Evolutionary conservation across 352 stramenopile species (phyloP).

Genomic region (Phytophthora colocasiae): DNA sequence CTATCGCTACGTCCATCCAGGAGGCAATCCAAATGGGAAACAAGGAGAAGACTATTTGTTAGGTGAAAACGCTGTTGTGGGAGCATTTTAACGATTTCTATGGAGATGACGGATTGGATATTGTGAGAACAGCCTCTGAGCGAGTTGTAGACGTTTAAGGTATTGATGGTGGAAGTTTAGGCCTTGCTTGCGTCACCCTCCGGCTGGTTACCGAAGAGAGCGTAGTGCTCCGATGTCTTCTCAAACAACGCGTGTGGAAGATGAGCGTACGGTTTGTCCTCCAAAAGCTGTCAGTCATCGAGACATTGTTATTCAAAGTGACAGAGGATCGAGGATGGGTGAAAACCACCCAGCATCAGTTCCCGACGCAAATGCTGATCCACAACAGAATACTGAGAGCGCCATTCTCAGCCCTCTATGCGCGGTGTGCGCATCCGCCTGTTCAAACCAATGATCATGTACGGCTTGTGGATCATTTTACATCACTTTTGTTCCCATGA

Average conservation of each 20-base stretch:
- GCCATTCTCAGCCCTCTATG: not conserved
- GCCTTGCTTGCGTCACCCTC: no score
- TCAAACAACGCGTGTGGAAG: no score
- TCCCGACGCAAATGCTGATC: not conserved
- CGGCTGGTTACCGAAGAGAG: no score
- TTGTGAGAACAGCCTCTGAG: not conserved
- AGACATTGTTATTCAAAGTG: no score
- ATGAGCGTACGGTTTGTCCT: no score
- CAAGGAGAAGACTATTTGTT: conserved; percentile 3
- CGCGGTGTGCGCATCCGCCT: not conserved
- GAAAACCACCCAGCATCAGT: not conserved
- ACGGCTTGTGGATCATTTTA: not conserved
- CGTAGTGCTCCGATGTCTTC: no score
- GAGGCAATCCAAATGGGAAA: not conserved
- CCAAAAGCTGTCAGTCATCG: no score
- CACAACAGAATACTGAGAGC: not conserved
- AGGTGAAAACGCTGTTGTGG: not conserved
- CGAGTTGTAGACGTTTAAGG: not conserved
- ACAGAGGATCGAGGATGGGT: no score
- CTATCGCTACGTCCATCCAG: not conserved
- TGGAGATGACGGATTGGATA: not conserved
- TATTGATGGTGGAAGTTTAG: not conserved
- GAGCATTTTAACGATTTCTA: not conserved
- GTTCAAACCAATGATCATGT: not conserved
- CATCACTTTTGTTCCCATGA: conserved; percentile 14